Conservation (phyloP, 2,329 filamentous ascomycete genomes). For the Penicillium sclerotigenum region DNA sequence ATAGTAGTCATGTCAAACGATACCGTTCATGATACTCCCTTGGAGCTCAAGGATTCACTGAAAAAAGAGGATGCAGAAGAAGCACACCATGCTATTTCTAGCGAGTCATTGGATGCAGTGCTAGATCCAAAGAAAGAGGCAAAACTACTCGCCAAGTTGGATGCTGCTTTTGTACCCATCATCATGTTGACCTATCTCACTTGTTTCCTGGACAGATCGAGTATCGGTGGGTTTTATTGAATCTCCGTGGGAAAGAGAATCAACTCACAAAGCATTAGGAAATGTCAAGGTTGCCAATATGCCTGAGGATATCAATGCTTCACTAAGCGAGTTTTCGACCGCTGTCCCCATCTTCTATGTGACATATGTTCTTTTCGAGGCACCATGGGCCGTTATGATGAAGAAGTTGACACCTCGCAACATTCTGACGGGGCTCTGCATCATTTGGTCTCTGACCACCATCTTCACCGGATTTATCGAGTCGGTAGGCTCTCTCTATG, state of each 20-base stretch:
- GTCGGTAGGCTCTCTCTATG: constrained; percentile 43
- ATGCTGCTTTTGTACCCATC: constrained; percentile 49
- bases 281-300: constrained; percentile 51
- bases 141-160: constrained; percentile 49
- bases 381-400: constrained; percentile 47
- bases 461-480: constrained; percentile 49
- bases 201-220: constrained; percentile 55
- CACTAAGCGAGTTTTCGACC: constrained; percentile 44
- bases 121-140: constrained; percentile 48
- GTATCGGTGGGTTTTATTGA: constrained; percentile 42
- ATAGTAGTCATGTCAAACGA: constrained; percentile 1
- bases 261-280: constrained; percentile 27
- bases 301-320: constrained; percentile 45
- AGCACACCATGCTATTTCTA: constrained; percentile 13
- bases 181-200: constrained; percentile 57
- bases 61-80: constrained; percentile 12
- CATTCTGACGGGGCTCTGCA: constrained; percentile 39
- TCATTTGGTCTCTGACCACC: constrained; percentile 51
- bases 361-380: constrained; percentile 51
- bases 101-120: constrained; percentile 24
- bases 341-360: constrained; percentile 53
- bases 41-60: constrained; percentile 14
- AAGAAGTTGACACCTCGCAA: constrained; percentile 48
- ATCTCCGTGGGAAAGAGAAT: background rate
- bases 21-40: background rate